Percentiles rank a stretch among this genome's conserved stretches.
phyloP scores from a whole-genome alignment of 1,139 yeast genomes.

The Kluyveromyces sp. region DNA sequence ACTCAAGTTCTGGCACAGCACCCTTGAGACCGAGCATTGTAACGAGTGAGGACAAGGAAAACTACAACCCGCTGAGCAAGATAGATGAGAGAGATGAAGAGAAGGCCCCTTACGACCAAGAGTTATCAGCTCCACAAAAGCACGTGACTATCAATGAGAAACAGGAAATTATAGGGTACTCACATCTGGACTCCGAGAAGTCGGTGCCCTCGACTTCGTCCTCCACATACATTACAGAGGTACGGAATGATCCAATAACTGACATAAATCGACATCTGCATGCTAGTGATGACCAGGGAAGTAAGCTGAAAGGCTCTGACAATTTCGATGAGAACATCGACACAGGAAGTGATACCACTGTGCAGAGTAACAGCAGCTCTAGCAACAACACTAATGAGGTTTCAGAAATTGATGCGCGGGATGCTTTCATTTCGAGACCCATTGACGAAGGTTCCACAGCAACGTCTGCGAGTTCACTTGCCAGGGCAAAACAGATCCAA shows the following conservation, averaged over 20 bases:
- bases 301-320: background rate
- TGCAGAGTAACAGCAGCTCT: background rate
- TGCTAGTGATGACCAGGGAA: background rate
- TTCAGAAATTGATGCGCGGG: background rate
- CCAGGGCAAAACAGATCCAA: background rate
- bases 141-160: slow-evolving; percentile 6
- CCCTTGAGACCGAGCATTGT: background rate
- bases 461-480: background rate
- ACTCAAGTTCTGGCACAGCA: background rate
- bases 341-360: slow-evolving; percentile 5
- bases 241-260: background rate
- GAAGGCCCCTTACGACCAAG: background rate
- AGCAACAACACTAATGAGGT: background rate
- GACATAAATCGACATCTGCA: background rate
- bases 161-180: slow-evolving; percentile 4
- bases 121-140: background rate
- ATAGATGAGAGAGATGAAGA: slow-evolving; percentile 5
- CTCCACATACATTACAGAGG: background rate
- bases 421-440: background rate
- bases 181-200: slow-evolving; percentile 1
- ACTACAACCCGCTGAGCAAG: slow-evolving; percentile 4
- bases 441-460: background rate
- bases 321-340: background rate
- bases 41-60: slow-evolving; percentile 4
- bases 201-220: slow-evolving; percentile 2